Conservation (phyloP, 192 early-diverging fungal genomes). For the Coemansia sp. region DNA sequence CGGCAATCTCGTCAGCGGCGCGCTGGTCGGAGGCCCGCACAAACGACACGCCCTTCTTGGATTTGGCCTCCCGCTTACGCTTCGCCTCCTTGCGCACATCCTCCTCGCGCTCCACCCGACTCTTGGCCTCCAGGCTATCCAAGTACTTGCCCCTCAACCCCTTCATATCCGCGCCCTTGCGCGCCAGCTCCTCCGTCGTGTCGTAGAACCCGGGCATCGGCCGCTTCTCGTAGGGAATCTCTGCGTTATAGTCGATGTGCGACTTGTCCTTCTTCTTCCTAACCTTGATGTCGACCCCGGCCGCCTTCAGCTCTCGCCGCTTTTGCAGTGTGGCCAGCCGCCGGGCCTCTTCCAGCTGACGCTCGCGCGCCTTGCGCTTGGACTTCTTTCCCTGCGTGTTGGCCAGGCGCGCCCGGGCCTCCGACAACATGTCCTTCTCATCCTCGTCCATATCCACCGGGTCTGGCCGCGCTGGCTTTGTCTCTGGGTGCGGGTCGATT, state of each 20-base stretch:
- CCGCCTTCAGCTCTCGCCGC: conserved; percentile 90
- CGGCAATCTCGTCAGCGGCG: conserved; percentile 28
- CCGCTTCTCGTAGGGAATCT: conserved; percentile 89
- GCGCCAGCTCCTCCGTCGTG: conserved; percentile 75
- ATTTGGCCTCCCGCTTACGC: conserved; percentile 58
- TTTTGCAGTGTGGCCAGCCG: conserved; percentile 88
- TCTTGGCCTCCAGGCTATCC: conserved; percentile 80
- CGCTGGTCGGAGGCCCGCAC: conserved; percentile 40
- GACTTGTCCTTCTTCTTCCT: conserved; percentile 60
- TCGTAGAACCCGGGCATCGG: conserved; percentile 91
- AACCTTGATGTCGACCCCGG: conserved; percentile 79
- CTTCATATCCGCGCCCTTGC: conserved; percentile 51
- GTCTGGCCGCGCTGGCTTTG: conserved; percentile 94
- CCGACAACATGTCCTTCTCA: conserved; percentile 99
- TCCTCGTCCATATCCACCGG: conserved; percentile 99
- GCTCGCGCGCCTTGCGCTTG: conserved; percentile 96
- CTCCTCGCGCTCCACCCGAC: conserved; percentile 76
- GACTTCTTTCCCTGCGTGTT: conserved; percentile 99
- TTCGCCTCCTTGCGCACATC: conserved; percentile 72
- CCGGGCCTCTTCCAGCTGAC: conserved; percentile 93
- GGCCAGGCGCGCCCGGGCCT: conserved; percentile 95
- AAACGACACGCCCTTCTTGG: conserved; percentile 51
- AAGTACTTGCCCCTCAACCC: conserved; percentile 65
- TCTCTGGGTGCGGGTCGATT: conserved; percentile 96
- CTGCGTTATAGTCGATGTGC: conserved; percentile 90